Evolutionary conservation across 2,329 filamentous ascomycete species (phyloP), one percentile per base, ranked within the genome.

Genomic region (Colletotrichum sp.): DNA sequence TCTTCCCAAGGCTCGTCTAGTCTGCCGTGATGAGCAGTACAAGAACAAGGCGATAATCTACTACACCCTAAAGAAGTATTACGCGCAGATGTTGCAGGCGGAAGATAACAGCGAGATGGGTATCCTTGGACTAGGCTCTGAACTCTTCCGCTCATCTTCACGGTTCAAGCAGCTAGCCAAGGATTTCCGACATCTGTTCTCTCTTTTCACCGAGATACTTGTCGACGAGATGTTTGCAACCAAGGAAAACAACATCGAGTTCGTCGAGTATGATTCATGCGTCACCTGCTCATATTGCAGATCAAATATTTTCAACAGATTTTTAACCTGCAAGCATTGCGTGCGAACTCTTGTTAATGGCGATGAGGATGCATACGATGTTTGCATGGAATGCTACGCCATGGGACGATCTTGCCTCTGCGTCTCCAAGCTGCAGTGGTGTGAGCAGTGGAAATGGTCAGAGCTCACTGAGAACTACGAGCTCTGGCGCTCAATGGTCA

Each of bases 311-410:
- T 99, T 99, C 89, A 99, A 99, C 84, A 92, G 96, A 5, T 99
- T 99, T 82, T 86, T 99, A 28, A 98, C 96, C 5, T 99, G 97
- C 87, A 95, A 95, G 75, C 91, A 93, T 69, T 99, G 97, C 83
- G 91, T 95, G 62, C 90, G 93, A 44, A 88, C 89, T 65, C 88
- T 95, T 24, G 87, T 90, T 13, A 90, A 90, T 75, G 94, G 92
- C 36, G 92, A 90, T 18, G 93, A 95, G 71, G 95, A 99, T 81
- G 95, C 95, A 0, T 99, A 99, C 82, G 97, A 99, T 83, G 90
- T 99, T 26, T 99, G 97, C 82, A 96, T 99, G 95, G 97, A 99
- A 80, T 99, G 97, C 82, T 99, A 98, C 82, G 94, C 93, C n/a
- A 98, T 99, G 94, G 97, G 97, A 26, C 92, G 97, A 68, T 98